Evolutionary conservation across 2,329 filamentous ascomycete genomes (phyloP).

Genomic region (Paracorniculantispora psalliotae): DNA sequence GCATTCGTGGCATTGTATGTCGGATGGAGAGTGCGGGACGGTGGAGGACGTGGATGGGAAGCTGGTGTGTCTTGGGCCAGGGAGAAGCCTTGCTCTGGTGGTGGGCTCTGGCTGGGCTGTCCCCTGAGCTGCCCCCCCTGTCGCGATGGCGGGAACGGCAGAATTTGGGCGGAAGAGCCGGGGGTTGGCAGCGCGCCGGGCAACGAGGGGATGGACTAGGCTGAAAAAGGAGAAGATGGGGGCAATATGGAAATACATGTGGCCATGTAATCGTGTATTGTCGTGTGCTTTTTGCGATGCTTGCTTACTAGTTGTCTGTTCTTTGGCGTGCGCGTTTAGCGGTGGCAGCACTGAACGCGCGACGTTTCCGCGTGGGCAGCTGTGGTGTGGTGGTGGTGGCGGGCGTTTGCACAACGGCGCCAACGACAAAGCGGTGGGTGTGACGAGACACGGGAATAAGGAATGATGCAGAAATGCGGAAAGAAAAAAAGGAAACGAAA

Average conservation of each 20-base stretch:
- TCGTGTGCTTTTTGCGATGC: background rate
- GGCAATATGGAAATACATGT: background rate
- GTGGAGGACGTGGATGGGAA: background rate
- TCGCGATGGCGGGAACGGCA: conserved; percentile 1
- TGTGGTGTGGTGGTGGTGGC: too few relatives aligned
- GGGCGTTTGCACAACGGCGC: background rate
- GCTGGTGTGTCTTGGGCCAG: background rate
- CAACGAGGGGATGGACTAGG: background rate
- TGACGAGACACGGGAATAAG: background rate
- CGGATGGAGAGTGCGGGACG: background rate
- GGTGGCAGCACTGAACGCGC: background rate
- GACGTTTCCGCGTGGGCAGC: background rate
- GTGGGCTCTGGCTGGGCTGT: background rate
- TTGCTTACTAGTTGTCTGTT: background rate
- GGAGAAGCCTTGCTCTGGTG: background rate
- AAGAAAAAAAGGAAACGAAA: background rate
- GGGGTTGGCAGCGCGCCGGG: background rate
- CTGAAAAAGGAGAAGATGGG: background rate
- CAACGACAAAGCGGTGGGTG: background rate
- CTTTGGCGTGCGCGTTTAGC: too few relatives aligned
- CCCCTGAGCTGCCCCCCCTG: conserved; percentile 6
- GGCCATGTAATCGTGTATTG: background rate
- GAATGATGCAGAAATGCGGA: background rate
- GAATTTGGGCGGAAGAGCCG: conserved; percentile 9
- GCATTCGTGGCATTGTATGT: conserved; percentile 1